Base-by-base conservation (phyloP, 2,329 filamentous ascomycete genomes). In the Xylariomycetidae sp. region DNA sequence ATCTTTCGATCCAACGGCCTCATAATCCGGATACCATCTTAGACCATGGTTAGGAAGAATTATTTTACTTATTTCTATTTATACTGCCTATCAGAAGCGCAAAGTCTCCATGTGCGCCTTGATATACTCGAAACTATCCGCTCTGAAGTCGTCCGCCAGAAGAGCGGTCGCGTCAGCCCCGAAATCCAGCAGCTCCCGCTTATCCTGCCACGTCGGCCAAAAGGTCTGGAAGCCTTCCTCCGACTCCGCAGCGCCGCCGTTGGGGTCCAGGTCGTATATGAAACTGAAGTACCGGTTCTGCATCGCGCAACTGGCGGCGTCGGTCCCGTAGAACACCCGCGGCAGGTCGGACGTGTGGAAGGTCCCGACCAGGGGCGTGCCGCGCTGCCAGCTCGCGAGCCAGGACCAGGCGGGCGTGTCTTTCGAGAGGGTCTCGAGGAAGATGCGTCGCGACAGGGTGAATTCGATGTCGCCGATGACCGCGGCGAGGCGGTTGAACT, bases 381-480 rank as follows among this genome's bases (percentile, higher is more conserved):
- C 74, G 44, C 78, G 70, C 50, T 75, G 56, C 49, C 81, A 82
- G 0, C 69, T 72, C 0, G 71, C 58, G 4, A 83, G 64, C 52
- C 82, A 84, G 1, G 71, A 76, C 76, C 77, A 84, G 4, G 58
- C 58, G n/a, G n/a, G n/a, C 0, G 68, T 67, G n/a, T 25, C 14
- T 8, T 4, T 8, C 26, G 9, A 11, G 16, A 14, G 7, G 5
- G 9, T n/a, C 8, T 31, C 36, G 12, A 34, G 27, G 26, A 20
- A 25, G 23, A 25, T 18, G 11, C 77, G 69, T 3, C 76, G 68
- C 0, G 66, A 67, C 2, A 80, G 58, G 0, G 70, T 80, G 57
- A 84, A 84, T 1, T 69, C 69, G 0, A 79, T 42, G 45, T 84
- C 80, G n/a, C 80, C 80, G 0, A 82, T 56, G 5, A 83, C 67